Percentiles rank a stretch among this genome's conserved stretches.
Conservation (phyloP, 176 grass and related monocot genomes). For the Bolboschoenus planiculmis region DNA sequence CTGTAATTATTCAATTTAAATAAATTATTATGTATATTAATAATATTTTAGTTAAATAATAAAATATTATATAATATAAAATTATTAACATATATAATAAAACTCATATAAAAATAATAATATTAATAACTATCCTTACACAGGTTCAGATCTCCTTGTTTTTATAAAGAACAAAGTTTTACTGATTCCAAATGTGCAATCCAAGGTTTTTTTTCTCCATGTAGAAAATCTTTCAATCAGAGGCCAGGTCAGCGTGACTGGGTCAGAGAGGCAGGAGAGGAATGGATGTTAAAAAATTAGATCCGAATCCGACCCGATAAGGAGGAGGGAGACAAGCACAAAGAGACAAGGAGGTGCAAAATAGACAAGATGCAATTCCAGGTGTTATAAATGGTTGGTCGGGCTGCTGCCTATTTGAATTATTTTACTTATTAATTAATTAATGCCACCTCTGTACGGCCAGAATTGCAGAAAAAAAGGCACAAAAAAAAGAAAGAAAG, state of each 20-base stretch:
- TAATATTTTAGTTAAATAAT: no score
- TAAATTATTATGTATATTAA: no score
- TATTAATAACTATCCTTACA: no score
- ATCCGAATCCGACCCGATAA: constrained; percentile 15
- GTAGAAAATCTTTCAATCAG: no score
- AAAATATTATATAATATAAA: no score
- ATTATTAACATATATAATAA: no score
- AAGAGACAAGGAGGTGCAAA: neutral
- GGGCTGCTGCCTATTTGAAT: neutral
- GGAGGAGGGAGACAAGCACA: neutral
- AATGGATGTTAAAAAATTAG: neutral
- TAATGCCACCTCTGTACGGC: neutral
- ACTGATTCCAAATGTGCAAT: neutral
- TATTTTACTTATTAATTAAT: neutral
- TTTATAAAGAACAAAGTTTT: neutral
- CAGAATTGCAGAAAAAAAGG: neutral
- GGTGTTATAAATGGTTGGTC: constrained; percentile 20
- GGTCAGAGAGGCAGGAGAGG: neutral
- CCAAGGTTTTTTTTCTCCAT: neutral
- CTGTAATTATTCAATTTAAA: no score
- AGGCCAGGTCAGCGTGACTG: no score
- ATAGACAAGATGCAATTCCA: constrained; percentile 23
- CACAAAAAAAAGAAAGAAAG: neutral
- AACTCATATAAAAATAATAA: no score
- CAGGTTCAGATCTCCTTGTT: neutral